Evolutionary conservation across 1,284 basidiomycete genomes (phyloP).

Genomic region (Apiotrichum montevideense): DNA sequence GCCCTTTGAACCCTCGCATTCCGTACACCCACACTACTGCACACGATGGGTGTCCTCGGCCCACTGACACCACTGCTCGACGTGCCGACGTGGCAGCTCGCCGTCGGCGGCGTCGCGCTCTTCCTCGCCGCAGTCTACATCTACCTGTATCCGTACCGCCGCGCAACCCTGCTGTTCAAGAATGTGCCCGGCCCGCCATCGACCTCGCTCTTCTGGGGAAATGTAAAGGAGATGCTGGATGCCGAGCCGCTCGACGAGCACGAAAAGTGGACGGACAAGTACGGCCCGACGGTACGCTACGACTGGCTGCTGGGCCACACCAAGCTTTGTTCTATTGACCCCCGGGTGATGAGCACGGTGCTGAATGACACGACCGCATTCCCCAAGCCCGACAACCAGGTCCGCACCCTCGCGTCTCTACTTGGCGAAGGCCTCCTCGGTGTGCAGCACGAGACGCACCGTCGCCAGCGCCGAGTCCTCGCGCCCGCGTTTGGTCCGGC

Average conservation of each 20-base stretch:
- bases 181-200: constrained; percentile 20
- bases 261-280: constrained; percentile 19
- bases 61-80: not conserved
- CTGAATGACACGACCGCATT: constrained; percentile 59
- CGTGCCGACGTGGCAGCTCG: not conserved
- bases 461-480: constrained; percentile 51
- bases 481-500: constrained; percentile 47
- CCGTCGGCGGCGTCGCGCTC: not conserved
- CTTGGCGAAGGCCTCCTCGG: constrained; percentile 41
- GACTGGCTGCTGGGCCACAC: constrained; percentile 13
- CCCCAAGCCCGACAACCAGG: constrained; percentile 60
- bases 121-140: not conserved
- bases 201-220: constrained; percentile 19
- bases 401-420: constrained; percentile 51
- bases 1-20: too few species aligned
- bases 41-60: too few species aligned
- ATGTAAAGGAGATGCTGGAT: constrained; percentile 14
- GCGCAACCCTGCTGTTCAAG: not conserved
- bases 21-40: too few species aligned
- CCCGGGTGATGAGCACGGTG: constrained; percentile 57
- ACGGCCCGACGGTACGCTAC: constrained; percentile 25
- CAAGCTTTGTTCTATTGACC: constrained; percentile 59
- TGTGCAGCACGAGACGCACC: constrained; percentile 52
- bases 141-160: constrained; percentile 8
- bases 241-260: constrained; percentile 15